Evolutionary conservation across 1,284 basidiomycete genomes (phyloP).

Genomic region (Polyporus tsugae): DNA sequence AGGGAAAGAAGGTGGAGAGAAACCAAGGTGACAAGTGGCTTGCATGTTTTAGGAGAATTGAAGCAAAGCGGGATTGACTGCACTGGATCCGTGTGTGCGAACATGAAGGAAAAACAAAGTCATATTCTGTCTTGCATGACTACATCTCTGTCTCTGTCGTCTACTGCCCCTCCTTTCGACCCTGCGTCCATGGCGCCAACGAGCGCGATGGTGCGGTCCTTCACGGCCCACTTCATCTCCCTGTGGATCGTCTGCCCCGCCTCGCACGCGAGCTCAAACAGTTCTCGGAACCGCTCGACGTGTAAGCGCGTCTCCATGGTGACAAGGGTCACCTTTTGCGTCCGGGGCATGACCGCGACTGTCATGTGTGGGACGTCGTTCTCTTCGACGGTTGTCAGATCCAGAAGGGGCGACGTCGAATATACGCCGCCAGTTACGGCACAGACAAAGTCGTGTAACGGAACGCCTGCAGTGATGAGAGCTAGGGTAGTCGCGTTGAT

Average conservation of each 20-base stretch:
- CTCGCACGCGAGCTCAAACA: conserved; percentile 82
- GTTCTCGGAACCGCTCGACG: conserved; percentile 91
- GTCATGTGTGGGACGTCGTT: conserved; percentile 89
- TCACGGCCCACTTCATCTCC: conserved; percentile 86
- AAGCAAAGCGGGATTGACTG: conserved; percentile 41
- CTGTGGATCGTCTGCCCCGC: conserved; percentile 81
- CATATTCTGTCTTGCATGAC: conserved; percentile 36
- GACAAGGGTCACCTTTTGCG: conserved; percentile 85
- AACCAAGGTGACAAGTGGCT: conserved; percentile 92
- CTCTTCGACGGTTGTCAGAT: conserved; percentile 91
- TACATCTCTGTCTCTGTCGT: conserved; percentile 32
- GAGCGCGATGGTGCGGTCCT: conserved; percentile 68
- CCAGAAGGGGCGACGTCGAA: conserved; percentile 81
- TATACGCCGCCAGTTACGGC: conserved; percentile 86
- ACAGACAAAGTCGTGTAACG: conserved; percentile 91
- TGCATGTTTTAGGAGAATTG: conserved; percentile 80
- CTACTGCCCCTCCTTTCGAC: conserved; percentile 31
- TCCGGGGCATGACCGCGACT: conserved; percentile 88
- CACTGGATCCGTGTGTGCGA: conserved; percentile 14
- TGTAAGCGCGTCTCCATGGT: conserved; percentile 96
- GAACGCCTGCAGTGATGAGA: conserved; percentile 89
- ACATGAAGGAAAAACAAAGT: background rate
- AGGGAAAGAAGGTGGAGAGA: conserved; percentile 95
- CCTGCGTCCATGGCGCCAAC: conserved; percentile 56
- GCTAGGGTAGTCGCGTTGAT: conserved; percentile 97